Conservation (phyloP, 2,329 filamentous ascomycete genomes). For the Cytospora schulzeri region DNA sequence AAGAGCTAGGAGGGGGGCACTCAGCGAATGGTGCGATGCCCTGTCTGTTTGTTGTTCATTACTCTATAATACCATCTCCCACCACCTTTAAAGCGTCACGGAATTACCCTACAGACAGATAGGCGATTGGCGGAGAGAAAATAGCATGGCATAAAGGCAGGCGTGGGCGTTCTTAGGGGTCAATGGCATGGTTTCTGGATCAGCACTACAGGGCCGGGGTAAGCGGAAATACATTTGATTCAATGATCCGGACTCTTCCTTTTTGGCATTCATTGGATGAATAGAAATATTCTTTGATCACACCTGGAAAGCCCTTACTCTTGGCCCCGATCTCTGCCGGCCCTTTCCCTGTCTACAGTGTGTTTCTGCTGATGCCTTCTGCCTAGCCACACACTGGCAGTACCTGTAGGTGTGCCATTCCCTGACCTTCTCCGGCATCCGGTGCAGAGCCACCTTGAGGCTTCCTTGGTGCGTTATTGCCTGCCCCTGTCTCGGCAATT, state of each 20-base stretch:
- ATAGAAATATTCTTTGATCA: background rate
- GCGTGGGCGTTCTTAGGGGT: background rate
- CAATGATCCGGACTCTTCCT: background rate
- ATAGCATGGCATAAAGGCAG: constrained; percentile 13
- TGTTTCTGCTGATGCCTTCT: background rate
- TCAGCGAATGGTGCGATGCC: background rate
- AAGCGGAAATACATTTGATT: background rate
- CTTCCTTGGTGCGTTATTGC: constrained; percentile 58
- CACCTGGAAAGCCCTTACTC: background rate
- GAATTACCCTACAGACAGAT: background rate
- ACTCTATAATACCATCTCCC: background rate
- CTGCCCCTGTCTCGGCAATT: constrained; percentile 68
- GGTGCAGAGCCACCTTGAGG: constrained; percentile 25
- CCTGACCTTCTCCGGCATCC: constrained; percentile 25
- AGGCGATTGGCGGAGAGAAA: background rate
- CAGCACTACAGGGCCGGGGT: background rate
- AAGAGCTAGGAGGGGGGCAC: background rate
- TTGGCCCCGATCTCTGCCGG: too few species aligned
- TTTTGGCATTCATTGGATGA: background rate
- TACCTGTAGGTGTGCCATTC: background rate
- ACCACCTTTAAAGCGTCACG: background rate
- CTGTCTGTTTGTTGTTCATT: background rate
- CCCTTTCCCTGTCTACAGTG: background rate
- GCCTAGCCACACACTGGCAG: background rate
- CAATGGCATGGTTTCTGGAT: background rate